Evolutionary conservation across 805 yeast species (phyloP).

Genomic region (Lachancea dasiensis): DNA sequence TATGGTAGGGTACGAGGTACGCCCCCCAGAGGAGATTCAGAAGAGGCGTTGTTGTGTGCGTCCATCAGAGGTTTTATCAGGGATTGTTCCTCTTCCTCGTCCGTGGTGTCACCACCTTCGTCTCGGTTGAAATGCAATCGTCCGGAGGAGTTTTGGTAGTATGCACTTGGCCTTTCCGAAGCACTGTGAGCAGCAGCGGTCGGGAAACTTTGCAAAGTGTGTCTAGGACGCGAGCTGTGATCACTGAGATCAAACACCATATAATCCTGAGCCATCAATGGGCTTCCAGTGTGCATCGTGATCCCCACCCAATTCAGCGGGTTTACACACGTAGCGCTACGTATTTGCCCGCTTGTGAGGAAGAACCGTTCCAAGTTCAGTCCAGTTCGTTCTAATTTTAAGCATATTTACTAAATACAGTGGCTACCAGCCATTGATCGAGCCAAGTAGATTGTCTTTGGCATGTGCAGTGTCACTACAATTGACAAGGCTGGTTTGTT

Average conservation of each 20-base stretch:
- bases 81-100: slow-evolving; percentile 9
- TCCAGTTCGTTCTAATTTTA: not conserved
- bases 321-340: too few relatives aligned
- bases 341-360: too few relatives aligned
- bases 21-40: not conserved
- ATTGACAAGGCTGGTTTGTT: too few relatives aligned
- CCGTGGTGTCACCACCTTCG: slow-evolving; percentile 8
- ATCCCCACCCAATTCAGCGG: not conserved
- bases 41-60: slow-evolving; percentile 1
- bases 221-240: slow-evolving; percentile 1
- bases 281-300: slow-evolving; percentile 1
- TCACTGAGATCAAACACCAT: slow-evolving; percentile 6
- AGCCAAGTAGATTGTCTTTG: too few relatives aligned
- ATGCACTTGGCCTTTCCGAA: not conserved
- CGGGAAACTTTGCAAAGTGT: slow-evolving; percentile 3
- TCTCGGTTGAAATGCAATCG: not conserved
- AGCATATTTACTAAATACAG: too few relatives aligned
- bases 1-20: not conserved
- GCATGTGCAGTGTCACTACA: too few relatives aligned
- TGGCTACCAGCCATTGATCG: too few relatives aligned
- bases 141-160: not conserved
- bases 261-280: slow-evolving; percentile 5
- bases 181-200: not conserved
- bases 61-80: slow-evolving; percentile 8
- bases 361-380: not conserved